Evolutionary conservation across 352 stramenopile genomes (phyloP), one percentile per base, ranked within the genome.

Genomic region (Globisporangium nodosum): DNA sequence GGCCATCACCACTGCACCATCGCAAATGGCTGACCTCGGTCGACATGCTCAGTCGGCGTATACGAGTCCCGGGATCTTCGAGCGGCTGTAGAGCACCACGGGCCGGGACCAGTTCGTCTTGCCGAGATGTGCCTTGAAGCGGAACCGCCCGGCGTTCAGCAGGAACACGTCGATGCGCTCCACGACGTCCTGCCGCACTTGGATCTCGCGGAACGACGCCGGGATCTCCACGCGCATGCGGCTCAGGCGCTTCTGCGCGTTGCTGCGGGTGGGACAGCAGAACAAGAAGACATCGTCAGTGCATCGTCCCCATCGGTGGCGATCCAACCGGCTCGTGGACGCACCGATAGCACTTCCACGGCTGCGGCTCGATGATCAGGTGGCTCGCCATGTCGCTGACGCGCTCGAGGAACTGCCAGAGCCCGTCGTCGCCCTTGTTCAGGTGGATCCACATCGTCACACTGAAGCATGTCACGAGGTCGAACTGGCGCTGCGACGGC

Each of bases 371-470:
- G 37, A 94, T 66, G 60, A 94, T 81, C 35, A 94, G 49, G 50
- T 91, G 76, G 50, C 80, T 69, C 15, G 85, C 72, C 64, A 88
- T 73, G 52, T 76, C 66, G 58, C 68, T 77, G 6, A 94, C 62
- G 7, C 62, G 68, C 39, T 88, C 77, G 13, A 94, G 64, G 60
- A 91, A 90, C 37, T 70, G 73, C 71, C 76, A 86, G 8, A 94
- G 66, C 1, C 85, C 85, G 30, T 90, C 80, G 60, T 94, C 85
- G 56, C 85, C 82, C 56, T 94, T 77, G 56, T 94, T 92, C 30
- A 94, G 55, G 55, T 94, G 85, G 57, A 94, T 92, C 85, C 85
- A 94, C 85, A 94, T 94, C 11, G 83, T 92, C 49, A 94, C 76
- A 46, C 85, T 92, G 50, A 92, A 94, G 60, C 79, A 85, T 56